Evolutionary conservation across 2,329 filamentous ascomycete species (phyloP).

Genomic region (Aspergillus sp.): DNA sequence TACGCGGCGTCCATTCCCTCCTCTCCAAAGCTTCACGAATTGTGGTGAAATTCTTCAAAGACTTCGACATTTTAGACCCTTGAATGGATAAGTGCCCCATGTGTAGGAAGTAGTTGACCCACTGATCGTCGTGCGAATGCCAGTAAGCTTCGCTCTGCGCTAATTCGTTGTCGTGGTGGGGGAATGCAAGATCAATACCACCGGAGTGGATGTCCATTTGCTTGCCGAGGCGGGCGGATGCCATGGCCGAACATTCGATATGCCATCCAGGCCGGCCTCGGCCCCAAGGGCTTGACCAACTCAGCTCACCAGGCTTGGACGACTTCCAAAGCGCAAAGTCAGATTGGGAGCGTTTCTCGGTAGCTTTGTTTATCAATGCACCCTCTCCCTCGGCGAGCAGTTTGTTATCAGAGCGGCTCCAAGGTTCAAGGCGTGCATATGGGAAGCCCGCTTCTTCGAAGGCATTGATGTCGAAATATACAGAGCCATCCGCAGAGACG

Average conservation of each 20-base stretch:
- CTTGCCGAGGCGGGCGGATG: constrained; percentile 78
- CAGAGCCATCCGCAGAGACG: constrained; percentile 70
- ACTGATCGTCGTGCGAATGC: constrained; percentile 58
- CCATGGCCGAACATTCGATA: constrained; percentile 96
- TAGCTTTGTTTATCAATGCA: constrained; percentile 61
- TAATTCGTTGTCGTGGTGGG: constrained; percentile 90
- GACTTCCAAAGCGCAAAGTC: constrained; percentile 96
- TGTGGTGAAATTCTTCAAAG: constrained; percentile 92
- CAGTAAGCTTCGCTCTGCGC: constrained; percentile 89
- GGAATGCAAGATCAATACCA: constrained; percentile 86
- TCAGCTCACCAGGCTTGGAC: constrained; percentile 87
- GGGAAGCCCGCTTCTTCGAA: constrained; percentile 83
- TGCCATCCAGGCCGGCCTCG: constrained; percentile 90
- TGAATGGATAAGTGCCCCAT: constrained; percentile 91
- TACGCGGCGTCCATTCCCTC: constrained; percentile 72
- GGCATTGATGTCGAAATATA: constrained; percentile 88
- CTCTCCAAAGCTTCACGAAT: constrained; percentile 76
- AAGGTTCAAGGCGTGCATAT: constrained; percentile 82
- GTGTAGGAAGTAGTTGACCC: constrained; percentile 95
- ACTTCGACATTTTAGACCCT: constrained; percentile 95
- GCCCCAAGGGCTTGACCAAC: constrained; percentile 87
- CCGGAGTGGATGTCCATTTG: constrained; percentile 92
- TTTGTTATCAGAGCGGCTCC: constrained; percentile 79
- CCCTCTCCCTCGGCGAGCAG: constrained; percentile 89
- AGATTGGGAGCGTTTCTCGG: constrained; percentile 70